phyloP scores from a whole-genome alignment of 2,329 filamentous ascomycete species.

The Ambrosiella xylebori region DNA sequence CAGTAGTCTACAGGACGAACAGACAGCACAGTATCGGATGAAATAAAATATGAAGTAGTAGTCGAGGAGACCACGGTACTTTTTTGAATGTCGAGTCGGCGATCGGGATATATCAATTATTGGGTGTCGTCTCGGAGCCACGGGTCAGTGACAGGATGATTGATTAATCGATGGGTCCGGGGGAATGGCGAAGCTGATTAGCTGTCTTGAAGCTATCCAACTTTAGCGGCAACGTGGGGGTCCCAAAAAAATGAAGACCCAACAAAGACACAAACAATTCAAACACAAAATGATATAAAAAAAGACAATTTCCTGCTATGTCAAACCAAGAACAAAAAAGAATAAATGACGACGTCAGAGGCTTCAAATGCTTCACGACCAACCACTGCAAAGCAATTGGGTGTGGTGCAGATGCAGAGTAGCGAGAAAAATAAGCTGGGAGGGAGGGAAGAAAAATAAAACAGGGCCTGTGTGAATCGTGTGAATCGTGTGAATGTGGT shows the following conservation, averaged over 20 bases:
- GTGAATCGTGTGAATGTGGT: background rate
- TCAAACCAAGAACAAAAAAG: background rate
- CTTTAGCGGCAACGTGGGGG: background rate
- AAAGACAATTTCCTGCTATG: background rate
- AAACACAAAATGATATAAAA: background rate
- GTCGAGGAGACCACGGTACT: background rate
- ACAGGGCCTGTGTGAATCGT: background rate
- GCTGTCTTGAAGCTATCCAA: background rate
- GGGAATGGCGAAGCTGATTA: background rate
- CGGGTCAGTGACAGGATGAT: background rate
- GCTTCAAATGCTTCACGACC: background rate
- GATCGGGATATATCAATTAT: too few relatives aligned
- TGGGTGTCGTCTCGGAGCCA: too few relatives aligned
- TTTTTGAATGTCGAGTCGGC: background rate
- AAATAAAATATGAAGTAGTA: background rate
- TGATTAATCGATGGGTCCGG: background rate
- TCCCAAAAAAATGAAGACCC: background rate
- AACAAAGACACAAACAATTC: background rate
- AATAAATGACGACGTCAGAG: conserved; percentile 2
- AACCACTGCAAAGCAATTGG: conserved; percentile 5
- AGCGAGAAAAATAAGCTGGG: background rate
- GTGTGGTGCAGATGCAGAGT: background rate
- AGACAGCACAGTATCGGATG: background rate
- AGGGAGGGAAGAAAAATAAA: conserved; percentile 5
- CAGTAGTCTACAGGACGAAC: background rate